Evolutionary conservation across 805 yeast genomes (phyloP), one percentile per base, ranked within the genome.

Genomic region (Yamadazyma sp.): DNA sequence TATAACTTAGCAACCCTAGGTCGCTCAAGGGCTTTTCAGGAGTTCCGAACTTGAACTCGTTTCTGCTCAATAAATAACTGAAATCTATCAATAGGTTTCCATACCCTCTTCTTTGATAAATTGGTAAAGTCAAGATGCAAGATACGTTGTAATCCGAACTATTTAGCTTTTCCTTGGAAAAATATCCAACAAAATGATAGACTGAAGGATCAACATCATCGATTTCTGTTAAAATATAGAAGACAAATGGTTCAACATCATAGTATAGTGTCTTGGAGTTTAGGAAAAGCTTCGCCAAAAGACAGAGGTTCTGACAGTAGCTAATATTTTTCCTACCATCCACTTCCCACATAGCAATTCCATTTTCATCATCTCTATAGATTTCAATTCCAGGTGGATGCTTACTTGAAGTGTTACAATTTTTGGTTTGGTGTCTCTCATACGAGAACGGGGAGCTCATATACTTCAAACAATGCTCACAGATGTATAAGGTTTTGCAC

Each of bases 21-120:
- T 84, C 90, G 48, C 93, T 82, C 40, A 91, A 68, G 0, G 99
- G 99, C 54, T 90, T 91, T 52, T 93, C 99, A 0, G 99, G 99
- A 0, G 97, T 85, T 0, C 98, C 99, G 39, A 75, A 73, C 45
- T 81, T 82, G 49, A 74, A 79, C 55, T 91, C 97, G 41, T 77
- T 71, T 35, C 83, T 67, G 1, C 93, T 76, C 32, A 93, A 62
- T 12, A 89, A 60, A 54, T 93, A 93, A 40, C 96, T 86, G 57
- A 93, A 88, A 46, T 86, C 95, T 54, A 93, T 91, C 41, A 93
- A 67, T 42, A 91, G 74, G 55, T 79, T 82, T 2, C 99, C 99
- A 60, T 84, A 88, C 0, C 98, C 98, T 45, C 78, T 78, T 35
- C 96, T 63, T 60, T 91, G 97, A 55, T 82, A 81, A 3, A 81